Base-by-base conservation (phyloP, 2,329 filamentous ascomycete species). In the Fusarium avenaceum region DNA sequence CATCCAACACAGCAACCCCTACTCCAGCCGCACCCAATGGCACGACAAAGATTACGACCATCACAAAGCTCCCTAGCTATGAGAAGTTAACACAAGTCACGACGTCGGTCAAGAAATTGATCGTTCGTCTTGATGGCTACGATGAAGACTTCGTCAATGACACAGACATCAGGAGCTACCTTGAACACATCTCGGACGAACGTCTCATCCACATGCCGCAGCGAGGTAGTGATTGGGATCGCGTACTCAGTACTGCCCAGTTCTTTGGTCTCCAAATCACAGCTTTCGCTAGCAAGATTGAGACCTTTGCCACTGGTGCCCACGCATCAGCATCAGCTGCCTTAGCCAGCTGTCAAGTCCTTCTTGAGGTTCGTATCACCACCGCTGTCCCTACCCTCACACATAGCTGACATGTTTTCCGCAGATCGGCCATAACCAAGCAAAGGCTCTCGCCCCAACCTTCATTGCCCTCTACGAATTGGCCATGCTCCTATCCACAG, bases 251-350 rank as follows among this genome's bases (percentile, higher is more conserved):
- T 39, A 76, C 77, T 17, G 80, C 80, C 4, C 78, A 81, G 58
- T 81, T 79, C 73, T 81, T 81, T 43, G 80, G 79, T 4, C 72
- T 80, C 7, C 79, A 81, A 60, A 71, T 82, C 17, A 78, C 75
- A 58, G 71, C 75, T 5, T 80, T 81, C 19, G 78, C 77, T 8
- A 66, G 68, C 24, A 75, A 74, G 20, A 73, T 81, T 3, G 74
- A 76, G 9, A n/a, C 45, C 0, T 75, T 76, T 20, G 63, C 65
- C 1, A 50, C 65, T 6, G 72, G 72, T 7, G 69, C 59, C 6
- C 60, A 56, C 10, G 56, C 57, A 1, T 69, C 61, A 19, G 72
- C 54, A 71, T 77, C 68, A 10, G 76, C 79, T 4, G 79, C 78
- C 2, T 60, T 82, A 11, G 78, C 78, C 3, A 77, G 77, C 43